phyloP scores from a whole-genome alignment of 306 rosid genomes.

The Dryas alaskensis region DNA sequence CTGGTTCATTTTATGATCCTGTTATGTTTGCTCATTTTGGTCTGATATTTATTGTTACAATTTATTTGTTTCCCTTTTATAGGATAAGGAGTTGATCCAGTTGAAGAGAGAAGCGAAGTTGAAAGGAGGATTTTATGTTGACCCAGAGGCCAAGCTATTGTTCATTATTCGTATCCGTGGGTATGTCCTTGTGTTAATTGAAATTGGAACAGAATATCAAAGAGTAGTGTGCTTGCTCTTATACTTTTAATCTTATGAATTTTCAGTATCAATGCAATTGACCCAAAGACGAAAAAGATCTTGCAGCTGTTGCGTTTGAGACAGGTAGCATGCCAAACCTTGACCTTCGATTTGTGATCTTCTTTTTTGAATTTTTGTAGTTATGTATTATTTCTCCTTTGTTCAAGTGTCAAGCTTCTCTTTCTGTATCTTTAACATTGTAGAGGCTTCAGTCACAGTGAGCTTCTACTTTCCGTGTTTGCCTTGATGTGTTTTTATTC shows the following conservation, averaged over 20 bases:
- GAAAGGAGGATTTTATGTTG: slow-evolving; percentile 94
- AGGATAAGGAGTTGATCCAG: slow-evolving; percentile 64
- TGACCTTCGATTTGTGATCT: not conserved
- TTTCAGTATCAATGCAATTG: slow-evolving; percentile 86
- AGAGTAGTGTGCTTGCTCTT: not conserved
- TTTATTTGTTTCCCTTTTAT: not conserved
- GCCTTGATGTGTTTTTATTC: not conserved
- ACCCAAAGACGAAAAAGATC: slow-evolving; percentile 76
- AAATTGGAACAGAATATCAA: too few species aligned
- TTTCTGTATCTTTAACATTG: not conserved
- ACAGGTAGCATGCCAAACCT: slow-evolving; percentile 44
- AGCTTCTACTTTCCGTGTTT: not conserved
- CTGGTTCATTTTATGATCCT: not conserved
- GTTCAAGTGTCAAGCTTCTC: too few species aligned
- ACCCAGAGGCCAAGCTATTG: slow-evolving; percentile 83
- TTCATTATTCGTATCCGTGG: slow-evolving; percentile 83
- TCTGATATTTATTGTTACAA: not conserved
- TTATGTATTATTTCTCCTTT: not conserved
- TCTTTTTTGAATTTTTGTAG: not conserved
- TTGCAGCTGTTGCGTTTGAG: slow-evolving; percentile 85
- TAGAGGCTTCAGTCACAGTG: not conserved
- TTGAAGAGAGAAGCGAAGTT: slow-evolving; percentile 87
- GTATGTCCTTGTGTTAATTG: slow-evolving; percentile 32
- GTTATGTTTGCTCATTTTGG: not conserved
- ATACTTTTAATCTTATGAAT: not conserved